phyloP scores from a whole-genome alignment of 768 basidiomycete species.

The Boletus sensibilis region DNA sequence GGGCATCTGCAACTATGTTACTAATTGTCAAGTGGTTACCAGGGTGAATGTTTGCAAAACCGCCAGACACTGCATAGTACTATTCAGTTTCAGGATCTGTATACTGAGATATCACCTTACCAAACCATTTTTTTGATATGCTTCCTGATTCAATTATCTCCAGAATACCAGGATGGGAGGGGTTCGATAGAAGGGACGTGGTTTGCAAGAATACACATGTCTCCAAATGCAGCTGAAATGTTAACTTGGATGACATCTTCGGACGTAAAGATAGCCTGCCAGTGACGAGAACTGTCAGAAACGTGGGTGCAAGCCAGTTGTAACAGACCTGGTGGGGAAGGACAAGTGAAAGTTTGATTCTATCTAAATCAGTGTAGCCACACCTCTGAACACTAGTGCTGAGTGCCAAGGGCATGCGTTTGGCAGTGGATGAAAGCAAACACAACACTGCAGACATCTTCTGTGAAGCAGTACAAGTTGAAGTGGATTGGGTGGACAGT shows the following conservation, averaged over 20 bases:
- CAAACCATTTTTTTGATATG: slow-evolving; percentile 93
- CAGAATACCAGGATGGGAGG: slow-evolving; percentile 87
- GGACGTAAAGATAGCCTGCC: slow-evolving; percentile 86
- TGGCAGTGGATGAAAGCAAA: slow-evolving; percentile 61
- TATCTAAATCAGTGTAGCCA: slow-evolving; percentile 91
- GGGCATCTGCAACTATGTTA: slow-evolving; percentile 93
- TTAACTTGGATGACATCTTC: slow-evolving; percentile 95
- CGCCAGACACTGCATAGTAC: slow-evolving; percentile 88
- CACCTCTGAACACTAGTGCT: slow-evolving; percentile 64
- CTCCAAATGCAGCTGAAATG: slow-evolving; percentile 88
- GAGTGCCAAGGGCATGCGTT: slow-evolving; percentile 55
- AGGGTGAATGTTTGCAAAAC: slow-evolving; percentile 96
- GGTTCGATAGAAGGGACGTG: slow-evolving; percentile 98
- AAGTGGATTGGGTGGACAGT: too few species aligned
- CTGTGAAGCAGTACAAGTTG: too few species aligned
- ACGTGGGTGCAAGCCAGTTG: not conserved
- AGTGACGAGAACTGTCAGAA: slow-evolving; percentile 16
- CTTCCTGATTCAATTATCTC: slow-evolving; percentile 86
- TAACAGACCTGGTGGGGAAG: slow-evolving; percentile 89
- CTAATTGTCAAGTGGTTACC: slow-evolving; percentile 97
- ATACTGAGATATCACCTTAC: slow-evolving; percentile 49
- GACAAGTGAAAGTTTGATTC: slow-evolving; percentile 88
- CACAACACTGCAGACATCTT: slow-evolving; percentile 79
- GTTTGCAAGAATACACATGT: slow-evolving; percentile 99
- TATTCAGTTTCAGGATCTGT: slow-evolving; percentile 7